Base-by-base conservation (phyloP, 2,329 filamentous ascomycete genomes). In the Exophiala bonariae region DNA sequence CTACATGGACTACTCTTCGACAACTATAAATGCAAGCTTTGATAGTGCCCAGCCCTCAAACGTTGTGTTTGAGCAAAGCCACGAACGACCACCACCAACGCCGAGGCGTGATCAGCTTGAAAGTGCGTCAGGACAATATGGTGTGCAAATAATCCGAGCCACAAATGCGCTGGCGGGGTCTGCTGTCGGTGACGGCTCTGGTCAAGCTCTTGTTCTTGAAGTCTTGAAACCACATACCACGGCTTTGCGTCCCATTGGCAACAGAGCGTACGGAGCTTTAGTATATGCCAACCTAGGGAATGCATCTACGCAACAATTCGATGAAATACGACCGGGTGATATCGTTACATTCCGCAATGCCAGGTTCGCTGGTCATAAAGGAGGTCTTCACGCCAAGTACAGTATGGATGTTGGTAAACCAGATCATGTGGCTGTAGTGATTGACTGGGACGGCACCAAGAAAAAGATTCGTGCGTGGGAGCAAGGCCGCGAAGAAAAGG, bases 361-460 rank as follows among this genome's bases (percentile, higher is more conserved):
- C 31, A 87, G 85, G 57, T 96, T 99, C 72, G 89, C 96, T 68
- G 93, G 93, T 49, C 95, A 96, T 68, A 89, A 92, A 59, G 93
- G 93, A 1, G 81, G 90, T 3, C 91, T 99, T 87, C 91, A 97
- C 65, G 86, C 88, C 57, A 97, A 96, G 67, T 99, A 99, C 67
- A 85, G 78, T 39, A 75, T 82, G 42, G 93, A 99, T 59, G 88
- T 96, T 1, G 91, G 90, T 56, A 93, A 89, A 65, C 89, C 81
- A 8, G 79, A 92, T 55, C 93, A 99, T 62, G 92, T 97, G 0
- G 93, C 81, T 2, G 74, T 99, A 2, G 92, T 99, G 3, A 81
- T 89, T 8, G 93, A 99, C 66, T 99, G 93, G 93, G 93, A 99
- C 66, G 93, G 93, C 3, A 95, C 89, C 32, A 96, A 96, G 80